A percentile compares a stretch with the other conserved stretches of the same genome.
These are phyloP conservation scores for Saccharum spontaneum DNA, from an alignment of 176 grass and related monocot genomes.

Conservation along the genomic window DNA sequence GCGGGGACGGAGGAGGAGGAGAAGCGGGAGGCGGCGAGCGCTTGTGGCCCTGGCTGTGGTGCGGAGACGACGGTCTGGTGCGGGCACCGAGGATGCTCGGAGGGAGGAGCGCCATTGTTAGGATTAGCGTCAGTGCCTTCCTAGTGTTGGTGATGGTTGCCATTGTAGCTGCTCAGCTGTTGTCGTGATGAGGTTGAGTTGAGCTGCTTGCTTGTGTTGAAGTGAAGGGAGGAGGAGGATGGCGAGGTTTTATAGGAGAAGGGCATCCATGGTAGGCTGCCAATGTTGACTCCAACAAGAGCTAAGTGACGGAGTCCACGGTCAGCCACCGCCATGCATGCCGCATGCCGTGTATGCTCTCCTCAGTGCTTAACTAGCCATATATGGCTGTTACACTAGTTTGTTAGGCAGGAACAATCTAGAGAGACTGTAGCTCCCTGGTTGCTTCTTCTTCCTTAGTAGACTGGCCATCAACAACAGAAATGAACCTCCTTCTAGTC, in stretches of 20 bases:
- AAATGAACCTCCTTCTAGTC: not conserved
- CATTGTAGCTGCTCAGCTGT: not conserved
- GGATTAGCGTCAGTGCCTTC: not conserved
- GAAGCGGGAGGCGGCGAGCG: not conserved
- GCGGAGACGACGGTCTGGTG: not conserved
- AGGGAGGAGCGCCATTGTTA: not conserved
- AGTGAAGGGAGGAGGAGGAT: not conserved
- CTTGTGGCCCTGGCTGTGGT: slow-evolving; percentile 15
- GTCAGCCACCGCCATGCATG: not conserved
- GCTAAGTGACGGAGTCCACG: not conserved
- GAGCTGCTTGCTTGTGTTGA: not conserved
- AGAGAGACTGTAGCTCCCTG: not conserved
- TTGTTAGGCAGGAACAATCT: not conserved
- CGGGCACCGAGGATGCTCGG: slow-evolving; percentile 1
- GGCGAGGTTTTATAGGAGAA: slow-evolving; percentile 35
- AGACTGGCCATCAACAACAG: not conserved
- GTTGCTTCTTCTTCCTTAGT: not conserved
- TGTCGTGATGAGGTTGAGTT: not conserved
- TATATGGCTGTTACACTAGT: not conserved
- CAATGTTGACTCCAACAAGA: slow-evolving; percentile 17
- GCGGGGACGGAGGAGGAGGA: not conserved
- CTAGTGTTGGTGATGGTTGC: not conserved
- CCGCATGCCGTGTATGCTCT: not conserved
- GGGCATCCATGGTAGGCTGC: not conserved
- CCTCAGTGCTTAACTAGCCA: not conserved